Evolutionary conservation across 306 rosid genomes (phyloP), one percentile per base, ranked within the genome.

Genomic region (Rosa lucieae): DNA sequence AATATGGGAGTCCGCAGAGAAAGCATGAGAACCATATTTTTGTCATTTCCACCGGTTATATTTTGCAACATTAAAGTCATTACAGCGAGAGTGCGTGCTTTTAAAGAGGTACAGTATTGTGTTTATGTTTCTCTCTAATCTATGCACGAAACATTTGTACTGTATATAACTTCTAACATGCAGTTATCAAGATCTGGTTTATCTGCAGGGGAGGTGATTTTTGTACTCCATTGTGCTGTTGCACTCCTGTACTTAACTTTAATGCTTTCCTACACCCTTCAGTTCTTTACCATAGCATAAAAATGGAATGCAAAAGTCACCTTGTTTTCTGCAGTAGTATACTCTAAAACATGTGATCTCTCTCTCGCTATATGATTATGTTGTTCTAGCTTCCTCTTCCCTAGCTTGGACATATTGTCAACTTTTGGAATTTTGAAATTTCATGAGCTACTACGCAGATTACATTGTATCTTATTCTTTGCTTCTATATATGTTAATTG

Each of bases 21-120:
- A 78, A 59, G 37, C 67, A n/a, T 87, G 84, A 81, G 87, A 47
- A 75, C 75, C 79, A 75, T 92, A 55, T 80, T 91, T 72, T 71
- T 91, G 66, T 80, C 78, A 79, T 94, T 88, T 83, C 97, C 98
- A 73, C 93, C 97, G 43, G 72, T 89, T 82, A 80, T 88, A 44
- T 85, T 94, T 32, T 86, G 84, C 81, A 80, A 79, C 53, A 21
- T 81, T 71, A 88, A 83, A 67, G 77, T 86, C 78, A 86, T 94
- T 58, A 80, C 84, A 79, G 76, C 83, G 48, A 89, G 95, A 90
- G 39, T 89, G 32, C 83, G 58, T 32, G 82, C 86, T 83, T 86
- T 92, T 67, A 85, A 92, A 78, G 87, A 94, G 97, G 97, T 94
- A 81, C 26, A 7, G 51, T 63, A 23, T 72, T 73, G 53, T 58